Percentiles rank a stretch among this genome's conserved stretches.
Evolutionary conservation across 2,329 filamentous ascomycete species (phyloP).

Genomic region (Fusarium tanahbumbuense): DNA sequence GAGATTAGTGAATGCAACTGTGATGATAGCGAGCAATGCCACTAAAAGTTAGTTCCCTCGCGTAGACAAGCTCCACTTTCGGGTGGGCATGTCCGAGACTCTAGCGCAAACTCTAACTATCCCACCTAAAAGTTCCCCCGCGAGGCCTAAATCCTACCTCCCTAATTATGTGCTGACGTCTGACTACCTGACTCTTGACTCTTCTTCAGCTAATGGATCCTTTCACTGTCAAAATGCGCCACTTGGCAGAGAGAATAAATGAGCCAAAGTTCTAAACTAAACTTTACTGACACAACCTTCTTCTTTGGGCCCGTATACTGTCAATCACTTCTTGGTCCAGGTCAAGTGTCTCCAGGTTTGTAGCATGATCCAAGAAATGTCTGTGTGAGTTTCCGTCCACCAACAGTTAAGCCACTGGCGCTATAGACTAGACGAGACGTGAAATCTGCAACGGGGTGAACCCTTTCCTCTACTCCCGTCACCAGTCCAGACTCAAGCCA

Average conservation of each 20-base stretch:
- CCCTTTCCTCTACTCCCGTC: not conserved
- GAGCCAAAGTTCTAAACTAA: not conserved
- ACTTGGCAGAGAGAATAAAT: not conserved
- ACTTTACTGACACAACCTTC: not conserved
- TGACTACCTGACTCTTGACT: not conserved
- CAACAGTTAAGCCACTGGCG: not conserved
- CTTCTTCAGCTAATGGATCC: not conserved
- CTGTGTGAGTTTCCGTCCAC: not conserved
- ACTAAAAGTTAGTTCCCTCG: not conserved
- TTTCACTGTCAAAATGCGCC: not conserved
- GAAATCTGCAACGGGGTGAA: not conserved
- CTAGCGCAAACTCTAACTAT: not conserved
- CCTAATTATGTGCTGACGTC: not conserved
- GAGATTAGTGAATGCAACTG: not conserved
- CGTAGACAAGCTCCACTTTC: not conserved
- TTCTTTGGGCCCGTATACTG: not conserved
- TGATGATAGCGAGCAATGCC: not conserved
- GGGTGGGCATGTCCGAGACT: not conserved
- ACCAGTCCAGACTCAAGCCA: not conserved
- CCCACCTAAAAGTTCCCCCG: not conserved
- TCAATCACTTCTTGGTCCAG: not conserved
- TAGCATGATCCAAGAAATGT: not conserved
- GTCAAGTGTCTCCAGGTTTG: not conserved
- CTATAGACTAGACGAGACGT: not conserved
- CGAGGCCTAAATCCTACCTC: not conserved